Conservation (phyloP, 2,329 filamentous ascomycete species). For the Apiospora rasikravindrae region DNA sequence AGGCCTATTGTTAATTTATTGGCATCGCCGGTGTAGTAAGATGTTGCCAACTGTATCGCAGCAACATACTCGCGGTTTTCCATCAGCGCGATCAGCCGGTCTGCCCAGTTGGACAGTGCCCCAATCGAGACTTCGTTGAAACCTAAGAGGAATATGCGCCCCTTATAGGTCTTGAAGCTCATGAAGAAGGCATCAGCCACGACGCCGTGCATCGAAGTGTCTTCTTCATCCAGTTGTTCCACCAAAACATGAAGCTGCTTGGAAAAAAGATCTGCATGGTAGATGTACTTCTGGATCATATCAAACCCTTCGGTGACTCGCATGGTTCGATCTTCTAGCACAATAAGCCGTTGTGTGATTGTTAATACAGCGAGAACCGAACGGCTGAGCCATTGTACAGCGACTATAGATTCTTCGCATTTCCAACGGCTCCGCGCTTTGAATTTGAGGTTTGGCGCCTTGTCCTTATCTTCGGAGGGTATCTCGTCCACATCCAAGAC, state of each 20-base stretch:
- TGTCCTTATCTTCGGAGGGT: slow-evolving; percentile 71
- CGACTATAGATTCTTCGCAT: slow-evolving; percentile 93
- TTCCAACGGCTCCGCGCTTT: slow-evolving; percentile 86
- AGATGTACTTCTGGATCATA: slow-evolving; percentile 88
- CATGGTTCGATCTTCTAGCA: slow-evolving; percentile 87
- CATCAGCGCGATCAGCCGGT: slow-evolving; percentile 91
- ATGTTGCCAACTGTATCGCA: slow-evolving; percentile 87
- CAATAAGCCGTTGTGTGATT: slow-evolving; percentile 89
- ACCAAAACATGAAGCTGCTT: slow-evolving; percentile 83
- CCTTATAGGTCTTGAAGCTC: slow-evolving; percentile 96
- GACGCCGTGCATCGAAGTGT: slow-evolving; percentile 89
- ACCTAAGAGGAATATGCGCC: slow-evolving; percentile 88
- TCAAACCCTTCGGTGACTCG: slow-evolving; percentile 95
- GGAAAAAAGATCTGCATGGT: slow-evolving; percentile 89
- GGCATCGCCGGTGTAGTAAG: slow-evolving; percentile 89
- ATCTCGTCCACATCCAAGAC: slow-evolving; percentile 86
- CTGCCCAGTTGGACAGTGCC: slow-evolving; percentile 94
- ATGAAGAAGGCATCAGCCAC: slow-evolving; percentile 98
- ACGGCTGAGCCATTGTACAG: slow-evolving; percentile 94
- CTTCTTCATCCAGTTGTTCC: slow-evolving; percentile 86
- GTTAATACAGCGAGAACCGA: slow-evolving; percentile 92
- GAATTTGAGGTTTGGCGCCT: slow-evolving; percentile 80
- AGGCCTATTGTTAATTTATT: slow-evolving; percentile 94
- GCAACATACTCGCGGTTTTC: slow-evolving; percentile 95
- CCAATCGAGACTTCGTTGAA: slow-evolving; percentile 93